A percentile compares a stretch with the other conserved stretches of the same genome.
phyloP scores from a whole-genome alignment of 176 grass and related monocot genomes.

The Puccinellia tenuiflora region DNA sequence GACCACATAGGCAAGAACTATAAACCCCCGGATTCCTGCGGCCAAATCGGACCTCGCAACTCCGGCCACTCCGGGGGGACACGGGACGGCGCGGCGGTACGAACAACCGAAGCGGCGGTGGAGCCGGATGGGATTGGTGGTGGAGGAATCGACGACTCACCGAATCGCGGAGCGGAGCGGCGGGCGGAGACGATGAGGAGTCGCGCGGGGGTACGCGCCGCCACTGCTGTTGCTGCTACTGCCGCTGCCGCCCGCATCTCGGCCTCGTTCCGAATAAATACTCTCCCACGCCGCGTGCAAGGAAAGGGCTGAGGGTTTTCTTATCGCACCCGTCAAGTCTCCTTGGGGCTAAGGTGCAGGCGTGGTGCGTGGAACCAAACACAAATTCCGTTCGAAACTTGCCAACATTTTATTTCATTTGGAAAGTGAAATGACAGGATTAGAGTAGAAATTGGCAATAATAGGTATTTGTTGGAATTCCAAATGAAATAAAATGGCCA shows the following conservation, averaged over 20 bases:
- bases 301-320: conserved; percentile 16
- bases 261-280: conserved; percentile 35
- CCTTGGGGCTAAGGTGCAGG: not conserved
- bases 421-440: too few species aligned
- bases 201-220: conserved; percentile 23
- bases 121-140: not conserved
- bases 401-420: too few species aligned
- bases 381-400: too few species aligned
- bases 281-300: not conserved
- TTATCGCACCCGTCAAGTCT: not conserved
- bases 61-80: not conserved
- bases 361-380: too few species aligned
- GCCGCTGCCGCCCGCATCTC: conserved; percentile 34
- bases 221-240: conserved; percentile 32
- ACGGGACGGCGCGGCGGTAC: not conserved
- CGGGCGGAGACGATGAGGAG: not conserved
- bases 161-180: conserved; percentile 17
- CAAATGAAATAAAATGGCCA: too few species aligned
- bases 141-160: conserved; percentile 2
- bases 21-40: not conserved
- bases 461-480: too few species aligned
- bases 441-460: too few species aligned
- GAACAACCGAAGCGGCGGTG: not conserved
- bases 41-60: not conserved
- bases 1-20: not conserved